Evolutionary conservation across 2,329 filamentous ascomycete species (phyloP), one percentile per base, ranked within the genome.

Genomic region (Apiospora rasikravindrae): DNA sequence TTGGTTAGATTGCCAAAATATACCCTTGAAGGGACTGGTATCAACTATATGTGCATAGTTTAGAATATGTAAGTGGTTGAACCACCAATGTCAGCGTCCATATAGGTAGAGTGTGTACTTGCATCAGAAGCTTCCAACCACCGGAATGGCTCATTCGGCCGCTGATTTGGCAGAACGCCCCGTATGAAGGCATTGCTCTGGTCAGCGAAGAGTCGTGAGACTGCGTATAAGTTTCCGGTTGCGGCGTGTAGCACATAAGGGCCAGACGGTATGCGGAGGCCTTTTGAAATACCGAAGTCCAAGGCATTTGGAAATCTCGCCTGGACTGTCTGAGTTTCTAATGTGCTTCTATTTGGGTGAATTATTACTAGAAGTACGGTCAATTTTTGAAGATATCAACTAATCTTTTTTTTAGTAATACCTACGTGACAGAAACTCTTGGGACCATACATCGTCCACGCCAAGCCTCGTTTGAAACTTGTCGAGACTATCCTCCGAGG

Each of bases 21-120:
- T 4, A 74, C 57, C n/a, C 51, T 74, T 2, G 75, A 74, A 7
- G 75, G 75, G n/a, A 77, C 73, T 10, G 76, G 71, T 51, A 76
- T 74, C 24, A 69, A 49, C 72, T 75, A 14, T 16, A 19, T 26
- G n/a, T 33, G 33, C 33, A 33, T 6, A 29, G n/a, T 4, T 16
- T 26, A 13, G 11, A 24, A 10, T 22, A 47, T 19, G 51, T 13
- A 64, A 70, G 14, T 2, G 22, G 44, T 24, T 7, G 29, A 2
- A 37, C 64, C 16, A 24, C 8, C 33, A 37, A 5, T 24, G 22
- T 1, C 37, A 19, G 6, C 2, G 5, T 24, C 37, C 64, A 24
- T 19, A 16, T 11, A 19, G n/a, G 64, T n/a, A n/a, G n/a, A n/a
- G n/a, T n/a, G n/a, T 45, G 8, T 14, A 42, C 70, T 57, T 45